Percentiles rank a stretch among this genome's conserved stretches.
phyloP scores from a whole-genome alignment of 306 rosid species.

The Sechiopsis laciniata region DNA sequence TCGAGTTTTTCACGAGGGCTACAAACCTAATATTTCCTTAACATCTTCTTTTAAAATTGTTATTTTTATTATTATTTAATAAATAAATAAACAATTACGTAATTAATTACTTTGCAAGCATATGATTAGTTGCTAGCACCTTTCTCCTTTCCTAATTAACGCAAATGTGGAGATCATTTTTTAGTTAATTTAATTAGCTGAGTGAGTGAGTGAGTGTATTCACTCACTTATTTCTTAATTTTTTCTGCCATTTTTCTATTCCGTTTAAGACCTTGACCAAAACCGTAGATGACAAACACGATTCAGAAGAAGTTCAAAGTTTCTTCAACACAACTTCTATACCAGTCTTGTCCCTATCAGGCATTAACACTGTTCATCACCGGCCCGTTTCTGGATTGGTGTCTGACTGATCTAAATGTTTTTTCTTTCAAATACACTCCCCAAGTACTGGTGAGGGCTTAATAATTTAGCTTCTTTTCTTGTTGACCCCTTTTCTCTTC shows the following conservation, averaged over 20 bases:
- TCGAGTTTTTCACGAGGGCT: conserved; percentile 6
- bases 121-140: not conserved
- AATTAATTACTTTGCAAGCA: not conserved
- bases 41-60: not conserved
- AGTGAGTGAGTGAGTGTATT: not conserved
- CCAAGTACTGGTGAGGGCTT: conserved; percentile 71
- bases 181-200: conserved; percentile 9
- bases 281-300: conserved; percentile 87
- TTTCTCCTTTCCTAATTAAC: conserved; percentile 3
- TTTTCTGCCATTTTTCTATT: not conserved
- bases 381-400: conserved; percentile 81
- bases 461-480: not conserved
- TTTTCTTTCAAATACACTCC: conserved; percentile 83
- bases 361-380: conserved; percentile 67
- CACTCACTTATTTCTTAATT: not conserved
- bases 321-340: conserved; percentile 93
- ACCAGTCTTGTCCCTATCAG: conserved; percentile 91
- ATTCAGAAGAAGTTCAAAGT: conserved; percentile 93
- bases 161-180: not conserved
- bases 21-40: conserved; percentile 4
- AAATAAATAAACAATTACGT: not conserved
- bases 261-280: conserved; percentile 47
- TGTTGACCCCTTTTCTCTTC: not conserved
- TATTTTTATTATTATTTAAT: not conserved
- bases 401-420: conserved; percentile 67